Base-by-base conservation (phyloP, 345 rosid genomes). In the Crucihimalaya himalaica region DNA sequence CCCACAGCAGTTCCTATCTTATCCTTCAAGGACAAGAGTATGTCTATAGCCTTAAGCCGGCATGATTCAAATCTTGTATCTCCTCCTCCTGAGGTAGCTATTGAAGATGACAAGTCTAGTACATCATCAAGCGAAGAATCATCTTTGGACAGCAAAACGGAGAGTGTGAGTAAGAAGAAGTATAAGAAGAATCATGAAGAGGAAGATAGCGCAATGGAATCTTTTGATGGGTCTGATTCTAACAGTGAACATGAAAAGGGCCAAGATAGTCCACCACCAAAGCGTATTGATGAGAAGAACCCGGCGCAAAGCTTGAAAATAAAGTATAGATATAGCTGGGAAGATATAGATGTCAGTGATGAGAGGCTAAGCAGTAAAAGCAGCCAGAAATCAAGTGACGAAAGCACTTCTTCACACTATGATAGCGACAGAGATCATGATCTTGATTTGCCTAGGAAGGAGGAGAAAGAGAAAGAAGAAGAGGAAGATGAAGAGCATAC, bases 321-420 rank as follows among this genome's bases (percentile, higher is more conserved):
- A n/a, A 43, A 42, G 16, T 77, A 77, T 66, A 58, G 81, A 29
- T 77, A 71, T 58, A 77, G 81, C 5, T 77, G 77, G 77, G 81
- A 77, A 66, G 77, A 71, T 2, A 53, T 45, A 28, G 35, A 63
- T 4, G 25, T 35, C 2, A 54, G 8, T 64, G 76, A 42, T 50
- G 80, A 66, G 19, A 65, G 72, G 39, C 56, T 75, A 37, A 77
- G 78, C 73, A 63, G 63, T 56, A 53, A 74, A 65, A 37, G 66
- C 53, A 76, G 79, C 42, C 72, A 68, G 2, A 67, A 63, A 59
- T 73, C 83, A 50, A 69, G 31, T 37, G 78, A 73, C 0, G 79
- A 58, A 65, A 77, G 77, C 55, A 35, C 34, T 54, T 74, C 73
- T 42, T 72, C 79, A 8, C 20, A 45, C 9, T 71, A 70, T 68